Conservation (phyloP, 495 filamentous ascomycete species). For the Bathelium albidoporum region DNA sequence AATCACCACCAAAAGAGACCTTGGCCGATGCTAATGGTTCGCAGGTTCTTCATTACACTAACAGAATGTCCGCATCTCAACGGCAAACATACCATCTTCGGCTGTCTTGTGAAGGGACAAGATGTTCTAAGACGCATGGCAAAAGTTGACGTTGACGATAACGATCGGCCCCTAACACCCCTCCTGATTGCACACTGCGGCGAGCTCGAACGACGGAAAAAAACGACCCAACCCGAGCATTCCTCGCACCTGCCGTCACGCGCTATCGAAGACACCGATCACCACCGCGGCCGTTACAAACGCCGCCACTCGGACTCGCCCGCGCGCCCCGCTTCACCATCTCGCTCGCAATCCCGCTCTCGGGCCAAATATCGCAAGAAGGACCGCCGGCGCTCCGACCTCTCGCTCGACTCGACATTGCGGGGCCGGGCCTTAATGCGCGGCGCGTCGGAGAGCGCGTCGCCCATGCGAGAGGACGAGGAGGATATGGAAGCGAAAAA, state of each 20-base stretch:
- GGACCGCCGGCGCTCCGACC: constrained; percentile 17
- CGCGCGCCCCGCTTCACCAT: neutral
- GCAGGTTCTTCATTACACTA: constrained; percentile 39
- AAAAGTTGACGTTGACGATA: constrained; percentile 28
- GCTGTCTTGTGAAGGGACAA: constrained; percentile 31
- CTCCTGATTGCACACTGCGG: constrained; percentile 33
- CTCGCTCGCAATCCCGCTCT: constrained; percentile 1
- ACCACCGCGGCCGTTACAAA: constrained; percentile 8
- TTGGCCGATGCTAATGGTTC: neutral
- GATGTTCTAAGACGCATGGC: constrained; percentile 28
- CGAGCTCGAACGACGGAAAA: constrained; percentile 29
- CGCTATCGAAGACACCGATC: constrained; percentile 1
- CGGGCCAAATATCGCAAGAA: neutral
- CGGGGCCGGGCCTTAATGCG: constrained; percentile 20
- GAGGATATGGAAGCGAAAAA: constrained; percentile 10
- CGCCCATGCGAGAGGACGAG: constrained; percentile 3
- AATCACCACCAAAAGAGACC: neutral
- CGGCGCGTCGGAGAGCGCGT: constrained; percentile 8
- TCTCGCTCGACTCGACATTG: constrained; percentile 14
- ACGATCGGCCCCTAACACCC: constrained; percentile 28
- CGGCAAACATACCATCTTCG: constrained; percentile 35
- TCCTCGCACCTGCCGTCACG: neutral
- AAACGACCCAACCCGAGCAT: constrained; percentile 10
- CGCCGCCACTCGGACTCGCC: neutral
- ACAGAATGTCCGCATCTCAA: constrained; percentile 33